Percentiles rank a stretch among this genome's conserved stretches.
phyloP scores from a whole-genome alignment of 176 grass and related monocot species.

The Bolboschoenus planiculmis region DNA sequence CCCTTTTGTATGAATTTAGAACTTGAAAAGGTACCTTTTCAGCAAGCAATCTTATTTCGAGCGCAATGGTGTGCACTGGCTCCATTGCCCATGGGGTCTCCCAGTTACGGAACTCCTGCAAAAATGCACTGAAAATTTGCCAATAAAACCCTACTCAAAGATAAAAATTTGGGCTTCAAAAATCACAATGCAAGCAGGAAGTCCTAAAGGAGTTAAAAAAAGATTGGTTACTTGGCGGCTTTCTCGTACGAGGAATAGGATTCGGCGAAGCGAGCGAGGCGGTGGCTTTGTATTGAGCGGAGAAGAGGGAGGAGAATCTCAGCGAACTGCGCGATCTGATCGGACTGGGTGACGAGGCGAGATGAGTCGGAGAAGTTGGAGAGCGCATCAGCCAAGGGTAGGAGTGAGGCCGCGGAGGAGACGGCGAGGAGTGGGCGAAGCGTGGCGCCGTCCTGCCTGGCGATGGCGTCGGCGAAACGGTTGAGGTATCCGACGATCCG shows the following conservation, averaged over 20 bases:
- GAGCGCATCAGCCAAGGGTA: slow-evolving; percentile 60
- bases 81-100: slow-evolving; percentile 91
- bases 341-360: slow-evolving; percentile 36
- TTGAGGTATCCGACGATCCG: slow-evolving; percentile 59
- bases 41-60: slow-evolving; percentile 86
- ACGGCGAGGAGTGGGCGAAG: slow-evolving; percentile 46
- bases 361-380: slow-evolving; percentile 51
- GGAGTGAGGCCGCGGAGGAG: slow-evolving; percentile 41
- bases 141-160: background rate
- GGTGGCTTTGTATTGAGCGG: slow-evolving; percentile 64
- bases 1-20: background rate
- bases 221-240: slow-evolving; percentile 45
- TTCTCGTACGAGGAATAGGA: slow-evolving; percentile 85
- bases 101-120: slow-evolving; percentile 98
- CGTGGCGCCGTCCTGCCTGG: slow-evolving; percentile 26
- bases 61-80: slow-evolving; percentile 61
- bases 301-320: slow-evolving; percentile 62
- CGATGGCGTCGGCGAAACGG: slow-evolving; percentile 48
- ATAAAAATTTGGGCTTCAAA: too few relatives aligned
- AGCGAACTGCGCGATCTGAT: slow-evolving; percentile 49
- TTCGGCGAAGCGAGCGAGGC: slow-evolving; percentile 53
- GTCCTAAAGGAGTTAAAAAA: slow-evolving; percentile 5
- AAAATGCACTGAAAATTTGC: slow-evolving; percentile 58
- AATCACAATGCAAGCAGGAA: too few relatives aligned
- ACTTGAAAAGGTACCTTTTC: slow-evolving; percentile 56